Conservation (phyloP, 805 yeast genomes). For the baker's yeast (Saccharomyces cerevisiae) region DNA sequence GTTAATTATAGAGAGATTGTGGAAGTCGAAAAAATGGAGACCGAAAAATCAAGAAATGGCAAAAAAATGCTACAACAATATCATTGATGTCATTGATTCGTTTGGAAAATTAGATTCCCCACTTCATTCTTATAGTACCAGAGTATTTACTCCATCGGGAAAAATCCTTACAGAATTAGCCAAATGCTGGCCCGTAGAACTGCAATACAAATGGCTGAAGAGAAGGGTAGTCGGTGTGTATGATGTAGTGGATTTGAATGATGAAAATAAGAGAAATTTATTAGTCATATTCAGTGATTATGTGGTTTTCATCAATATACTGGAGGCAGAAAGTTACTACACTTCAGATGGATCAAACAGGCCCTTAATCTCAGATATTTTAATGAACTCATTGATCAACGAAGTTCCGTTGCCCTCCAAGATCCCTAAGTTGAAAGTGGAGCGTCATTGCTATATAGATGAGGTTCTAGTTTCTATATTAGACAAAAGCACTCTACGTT, state of each 20-base stretch:
- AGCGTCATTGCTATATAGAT: constrained; percentile 56
- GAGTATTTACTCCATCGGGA: constrained; percentile 88
- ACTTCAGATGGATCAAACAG: constrained; percentile 15
- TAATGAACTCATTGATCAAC: constrained; percentile 85
- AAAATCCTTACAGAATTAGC: constrained; percentile 80
- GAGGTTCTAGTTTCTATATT: constrained; percentile 44
- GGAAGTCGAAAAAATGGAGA: constrained; percentile 42
- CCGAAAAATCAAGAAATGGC: constrained; percentile 20
- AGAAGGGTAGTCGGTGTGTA: constrained; percentile 76
- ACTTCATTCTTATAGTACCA: constrained; percentile 42
- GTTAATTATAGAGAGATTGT: constrained; percentile 55
- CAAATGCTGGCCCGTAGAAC: constrained; percentile 75
- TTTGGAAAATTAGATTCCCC: constrained; percentile 52
- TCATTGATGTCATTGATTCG: constrained; percentile 65
- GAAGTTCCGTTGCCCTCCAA: constrained; percentile 62
- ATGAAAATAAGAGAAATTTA: constrained; percentile 39
- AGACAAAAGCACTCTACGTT: constrained; percentile 21
- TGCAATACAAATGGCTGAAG: constrained; percentile 83
- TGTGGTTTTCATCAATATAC: constrained; percentile 52
- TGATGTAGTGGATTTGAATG: constrained; percentile 36
- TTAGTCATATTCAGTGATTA: constrained; percentile 77
- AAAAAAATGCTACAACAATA: constrained; percentile 40
- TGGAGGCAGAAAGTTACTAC: constrained; percentile 33
- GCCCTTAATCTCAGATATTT: constrained; percentile 65
- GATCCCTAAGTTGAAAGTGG: constrained; percentile 63